A percentile compares a stretch with the other conserved stretches of the same genome.
These are phyloP conservation scores for Trypanosoma avium DNA, from an alignment of 208 protist genomes.

Conservation along the genomic window DNA sequence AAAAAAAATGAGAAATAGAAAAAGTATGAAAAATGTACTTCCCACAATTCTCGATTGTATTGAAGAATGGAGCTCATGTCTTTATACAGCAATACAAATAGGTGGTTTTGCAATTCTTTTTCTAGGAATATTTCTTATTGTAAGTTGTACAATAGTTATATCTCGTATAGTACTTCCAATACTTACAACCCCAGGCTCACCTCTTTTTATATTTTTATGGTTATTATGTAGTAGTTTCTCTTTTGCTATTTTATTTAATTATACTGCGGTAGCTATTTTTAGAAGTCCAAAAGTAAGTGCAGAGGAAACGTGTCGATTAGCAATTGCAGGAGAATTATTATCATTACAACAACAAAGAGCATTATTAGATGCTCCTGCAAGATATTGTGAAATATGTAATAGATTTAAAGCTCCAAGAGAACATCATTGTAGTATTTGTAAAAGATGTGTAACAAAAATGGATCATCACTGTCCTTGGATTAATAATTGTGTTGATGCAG, in stretches of 20 bases:
- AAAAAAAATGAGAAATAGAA: too few species aligned
- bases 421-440: constrained; percentile 84
- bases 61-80: background rate
- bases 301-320: constrained; percentile 42
- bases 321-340: constrained; percentile 30
- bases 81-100: constrained; percentile 6
- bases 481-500: constrained; percentile 84
- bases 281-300: constrained; percentile 21
- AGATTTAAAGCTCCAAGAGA: constrained; percentile 86
- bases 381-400: constrained; percentile 62
- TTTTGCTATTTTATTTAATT: constrained; percentile 76
- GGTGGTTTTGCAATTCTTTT: constrained; percentile 13
- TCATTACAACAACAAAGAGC: constrained; percentile 28
- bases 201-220: constrained; percentile 37
- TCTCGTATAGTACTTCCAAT: constrained; percentile 50
- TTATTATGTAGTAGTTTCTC: constrained; percentile 34
- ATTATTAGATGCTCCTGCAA: constrained; percentile 60
- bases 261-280: constrained; percentile 50
- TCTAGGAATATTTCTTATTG: constrained; percentile 53
- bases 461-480: constrained; percentile 93
- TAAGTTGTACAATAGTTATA: constrained; percentile 44
- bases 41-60: too few species aligned
- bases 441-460: constrained; percentile 74
- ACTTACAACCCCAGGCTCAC: constrained; percentile 28
- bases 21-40: too few species aligned